These are phyloP conservation scores for Hypholoma fasciculare DNA, from an alignment of 768 basidiomycete genomes.

Conservation along the genomic window DNA sequence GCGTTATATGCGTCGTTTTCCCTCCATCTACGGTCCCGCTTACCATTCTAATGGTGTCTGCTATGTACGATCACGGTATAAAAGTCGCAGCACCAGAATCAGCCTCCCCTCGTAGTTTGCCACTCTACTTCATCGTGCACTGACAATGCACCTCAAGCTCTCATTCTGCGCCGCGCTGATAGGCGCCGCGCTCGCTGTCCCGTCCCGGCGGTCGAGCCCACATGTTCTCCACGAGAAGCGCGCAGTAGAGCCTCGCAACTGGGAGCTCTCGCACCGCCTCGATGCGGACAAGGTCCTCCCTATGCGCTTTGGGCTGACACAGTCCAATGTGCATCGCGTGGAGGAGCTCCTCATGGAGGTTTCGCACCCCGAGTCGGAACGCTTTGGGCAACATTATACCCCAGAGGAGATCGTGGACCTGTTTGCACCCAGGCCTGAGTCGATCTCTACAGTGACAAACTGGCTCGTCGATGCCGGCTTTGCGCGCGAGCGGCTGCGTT, in stretches of 20 bases:
- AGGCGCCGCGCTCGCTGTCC: constrained; percentile 3
- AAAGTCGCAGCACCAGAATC: too few species aligned
- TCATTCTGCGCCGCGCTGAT: too few species aligned
- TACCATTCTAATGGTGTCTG: too few species aligned
- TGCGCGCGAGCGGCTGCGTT: constrained; percentile 30
- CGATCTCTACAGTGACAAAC: constrained; percentile 37
- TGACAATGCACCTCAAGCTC: too few species aligned
- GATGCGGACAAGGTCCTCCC: constrained; percentile 33
- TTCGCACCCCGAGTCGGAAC: constrained; percentile 50
- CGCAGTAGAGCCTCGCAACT: constrained; percentile 25
- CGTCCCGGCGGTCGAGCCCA: constrained; percentile 10
- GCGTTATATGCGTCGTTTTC: too few species aligned
- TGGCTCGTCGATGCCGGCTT: constrained; percentile 49
- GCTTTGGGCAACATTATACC: constrained; percentile 52
- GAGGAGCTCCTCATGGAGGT: constrained; percentile 47
- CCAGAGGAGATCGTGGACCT: constrained; percentile 40
- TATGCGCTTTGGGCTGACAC: constrained; percentile 49
- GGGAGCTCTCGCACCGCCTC: constrained; percentile 22
- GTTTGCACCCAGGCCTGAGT: constrained; percentile 45
- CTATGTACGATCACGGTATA: too few species aligned
- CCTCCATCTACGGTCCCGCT: too few species aligned
- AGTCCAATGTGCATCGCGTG: constrained; percentile 44
- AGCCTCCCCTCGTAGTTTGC: too few species aligned
- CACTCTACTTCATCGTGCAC: too few species aligned
- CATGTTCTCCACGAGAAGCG: constrained; percentile 30